These are phyloP conservation scores for Terana coerulea DNA, from an alignment of 768 basidiomycete species.

Conservation along the genomic window DNA sequence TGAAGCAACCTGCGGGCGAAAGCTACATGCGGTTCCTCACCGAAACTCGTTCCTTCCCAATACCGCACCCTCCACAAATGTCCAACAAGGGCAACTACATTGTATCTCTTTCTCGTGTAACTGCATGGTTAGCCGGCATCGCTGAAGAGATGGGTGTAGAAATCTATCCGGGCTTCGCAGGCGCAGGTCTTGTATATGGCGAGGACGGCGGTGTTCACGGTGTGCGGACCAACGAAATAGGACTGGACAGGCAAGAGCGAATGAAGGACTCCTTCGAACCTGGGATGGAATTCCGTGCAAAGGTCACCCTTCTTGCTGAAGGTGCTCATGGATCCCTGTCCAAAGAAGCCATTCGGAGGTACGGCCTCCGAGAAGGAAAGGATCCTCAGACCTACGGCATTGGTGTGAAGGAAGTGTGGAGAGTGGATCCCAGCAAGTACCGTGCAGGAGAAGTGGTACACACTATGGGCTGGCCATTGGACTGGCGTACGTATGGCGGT, in stretches of 20 bases:
- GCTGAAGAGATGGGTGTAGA: constrained; percentile 90
- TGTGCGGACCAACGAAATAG: constrained; percentile 91
- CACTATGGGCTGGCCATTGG: constrained; percentile 92
- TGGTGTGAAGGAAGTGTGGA: constrained; percentile 97
- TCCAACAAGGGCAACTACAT: constrained; percentile 92
- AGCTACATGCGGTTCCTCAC: constrained; percentile 89
- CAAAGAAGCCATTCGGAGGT: constrained; percentile 72
- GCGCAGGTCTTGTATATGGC: constrained; percentile 70
- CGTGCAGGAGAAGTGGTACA: constrained; percentile 84
- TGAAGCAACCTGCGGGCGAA: constrained; percentile 73
- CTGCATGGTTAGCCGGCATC: constrained; percentile 82
- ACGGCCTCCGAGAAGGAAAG: constrained; percentile 59
- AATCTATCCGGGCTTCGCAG: constrained; percentile 95
- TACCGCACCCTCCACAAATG: constrained; percentile 98
- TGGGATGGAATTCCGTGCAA: constrained; percentile 93
- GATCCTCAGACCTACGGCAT: constrained; percentile 96
- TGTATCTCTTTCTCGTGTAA: constrained; percentile 82
- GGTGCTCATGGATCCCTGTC: constrained; percentile 92
- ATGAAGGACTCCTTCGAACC: constrained; percentile 91
- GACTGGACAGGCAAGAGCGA: constrained; percentile 69
- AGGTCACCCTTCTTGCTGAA: constrained; percentile 89
- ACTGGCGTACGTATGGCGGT: constrained; percentile 80
- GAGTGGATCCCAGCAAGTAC: constrained; percentile 62
- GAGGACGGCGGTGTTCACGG: constrained; percentile 69
- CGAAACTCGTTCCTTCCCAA: constrained; percentile 58